Evolutionary conservation across 139 green algal genomes (phyloP), one percentile per base, ranked within the genome.

Genomic region (Dunaliella primolecta): DNA sequence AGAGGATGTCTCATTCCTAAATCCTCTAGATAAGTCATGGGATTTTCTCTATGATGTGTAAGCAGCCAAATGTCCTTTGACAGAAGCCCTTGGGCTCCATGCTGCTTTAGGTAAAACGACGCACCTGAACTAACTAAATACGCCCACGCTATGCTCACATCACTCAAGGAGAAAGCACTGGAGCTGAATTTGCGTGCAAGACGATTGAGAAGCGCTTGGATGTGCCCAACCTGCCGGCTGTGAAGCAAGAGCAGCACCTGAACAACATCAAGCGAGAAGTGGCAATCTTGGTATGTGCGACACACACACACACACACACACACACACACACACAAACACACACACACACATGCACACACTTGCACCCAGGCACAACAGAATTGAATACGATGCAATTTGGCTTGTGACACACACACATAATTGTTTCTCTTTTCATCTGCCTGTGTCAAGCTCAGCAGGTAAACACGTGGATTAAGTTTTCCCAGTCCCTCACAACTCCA

Each of bases 151-250:
- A 20, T 21, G 31, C 31, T 30, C 23, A 20, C 25, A 21, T 79
- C 7, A 31, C 25, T 21, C 74, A 21, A 83, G 1, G 87, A 88
- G 21, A 7, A 64, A 30, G 38, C 35, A 95, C 85, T 3, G 94
- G 93, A 24, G 81, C 88, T n/a, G 87, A 95, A 83, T 96, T 91
- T 70, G 95, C 95, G 2, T 96, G 92, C 88, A 98, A 98, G 84
- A 92, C 46, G 38, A 95, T 98, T 23, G 83, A 36, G 72, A 98
- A 97, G 86, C 75, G 32, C 7, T 84, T 97, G 33, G 86, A 93
- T 57, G 84, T 95, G n/a, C 90, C 93, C 3, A 91, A 91, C 72
- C 78, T 97, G 11, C 86, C 88, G 0, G 32, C 77, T 2, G 30
- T 85, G 27, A 93, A 94, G 85, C 92, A 96, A 87, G 81, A 87